These are phyloP conservation scores for Cordyceps pruinosa DNA, from an alignment of 2,329 filamentous ascomycete species.

Conservation along the genomic window DNA sequence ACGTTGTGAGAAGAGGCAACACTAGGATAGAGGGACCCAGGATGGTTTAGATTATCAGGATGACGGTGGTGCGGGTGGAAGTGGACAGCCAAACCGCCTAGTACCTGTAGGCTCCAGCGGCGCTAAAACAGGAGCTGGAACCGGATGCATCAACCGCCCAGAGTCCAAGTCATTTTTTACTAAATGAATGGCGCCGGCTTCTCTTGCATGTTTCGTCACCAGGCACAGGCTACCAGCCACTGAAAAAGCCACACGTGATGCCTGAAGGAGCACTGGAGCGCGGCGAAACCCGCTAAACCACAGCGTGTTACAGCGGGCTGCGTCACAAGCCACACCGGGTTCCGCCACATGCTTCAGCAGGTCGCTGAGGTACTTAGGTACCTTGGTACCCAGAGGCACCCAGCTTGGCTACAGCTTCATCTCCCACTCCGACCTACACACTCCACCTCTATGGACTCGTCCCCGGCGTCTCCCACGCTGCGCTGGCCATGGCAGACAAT, in stretches of 20 bases:
- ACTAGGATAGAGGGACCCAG: background rate
- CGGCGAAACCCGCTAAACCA: background rate
- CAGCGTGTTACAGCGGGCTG: background rate
- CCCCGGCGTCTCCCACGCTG: slow-evolving; percentile 11
- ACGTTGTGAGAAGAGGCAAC: background rate
- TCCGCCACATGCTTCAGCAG: background rate
- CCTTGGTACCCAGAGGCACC: background rate
- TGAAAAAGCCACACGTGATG: slow-evolving; percentile 12
- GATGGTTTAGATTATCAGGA: slow-evolving; percentile 2
- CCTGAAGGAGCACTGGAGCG: background rate
- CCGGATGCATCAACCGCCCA: slow-evolving; percentile 1
- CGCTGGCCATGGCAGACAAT: slow-evolving; percentile 52
- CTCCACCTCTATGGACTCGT: background rate
- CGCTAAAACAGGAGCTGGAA: slow-evolving; percentile 5
- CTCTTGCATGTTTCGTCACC: background rate
- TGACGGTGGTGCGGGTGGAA: slow-evolving; percentile 1
- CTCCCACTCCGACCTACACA: background rate
- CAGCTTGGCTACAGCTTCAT: background rate
- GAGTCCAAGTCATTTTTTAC: background rate
- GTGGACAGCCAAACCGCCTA: no score
- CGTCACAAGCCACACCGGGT: background rate
- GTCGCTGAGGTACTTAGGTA: background rate
- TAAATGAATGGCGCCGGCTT: no score
- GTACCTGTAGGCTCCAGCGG: slow-evolving; percentile 1
- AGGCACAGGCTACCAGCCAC: background rate